phyloP scores from a whole-genome alignment of 2,329 filamentous ascomycete genomes.

The Grosmannia clavigera region DNA sequence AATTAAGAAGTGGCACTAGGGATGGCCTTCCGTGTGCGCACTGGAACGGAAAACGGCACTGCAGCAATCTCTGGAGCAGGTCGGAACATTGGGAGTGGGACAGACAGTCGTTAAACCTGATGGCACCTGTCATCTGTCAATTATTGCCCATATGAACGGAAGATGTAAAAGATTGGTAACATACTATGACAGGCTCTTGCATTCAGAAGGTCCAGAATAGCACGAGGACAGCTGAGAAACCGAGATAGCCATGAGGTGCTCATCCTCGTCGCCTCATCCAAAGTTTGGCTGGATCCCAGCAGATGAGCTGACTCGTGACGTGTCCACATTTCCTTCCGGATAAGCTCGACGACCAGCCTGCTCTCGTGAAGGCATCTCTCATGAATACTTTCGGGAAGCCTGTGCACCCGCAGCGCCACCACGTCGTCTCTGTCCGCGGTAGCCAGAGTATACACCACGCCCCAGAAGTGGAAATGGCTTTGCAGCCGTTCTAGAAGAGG shows the following conservation, averaged over 20 bases:
- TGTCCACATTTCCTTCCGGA: conserved; percentile 62
- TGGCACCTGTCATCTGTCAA: conserved; percentile 34
- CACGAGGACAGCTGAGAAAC: conserved; percentile 59
- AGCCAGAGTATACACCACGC: conserved; percentile 46
- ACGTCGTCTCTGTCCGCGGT: neutral
- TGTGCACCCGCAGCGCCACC: conserved; percentile 33
- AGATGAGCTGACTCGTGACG: neutral
- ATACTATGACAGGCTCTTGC: conserved; percentile 62
- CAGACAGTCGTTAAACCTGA: conserved; percentile 76
- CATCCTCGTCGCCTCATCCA: neutral
- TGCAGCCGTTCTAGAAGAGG: conserved; percentile 41
- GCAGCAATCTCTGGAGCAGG: conserved; percentile 44
- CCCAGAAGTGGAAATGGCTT: conserved; percentile 58
- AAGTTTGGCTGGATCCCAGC: neutral
- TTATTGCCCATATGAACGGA: neutral
- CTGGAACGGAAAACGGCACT: conserved; percentile 64
- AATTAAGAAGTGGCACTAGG: conserved; percentile 41
- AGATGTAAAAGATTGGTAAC: conserved; percentile 7
- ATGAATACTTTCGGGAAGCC: conserved; percentile 58
- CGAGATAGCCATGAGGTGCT: conserved; percentile 40
- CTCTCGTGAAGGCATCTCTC: conserved; percentile 68
- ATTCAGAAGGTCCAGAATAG: conserved; percentile 64
- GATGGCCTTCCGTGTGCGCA: conserved; percentile 69
- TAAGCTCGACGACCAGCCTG: conserved; percentile 55
- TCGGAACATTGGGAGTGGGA: conserved; percentile 41